Percentiles rank a stretch among this genome's conserved stretches.
phyloP scores from a whole-genome alignment of 306 rosid species.

The Abrus precatorius region DNA sequence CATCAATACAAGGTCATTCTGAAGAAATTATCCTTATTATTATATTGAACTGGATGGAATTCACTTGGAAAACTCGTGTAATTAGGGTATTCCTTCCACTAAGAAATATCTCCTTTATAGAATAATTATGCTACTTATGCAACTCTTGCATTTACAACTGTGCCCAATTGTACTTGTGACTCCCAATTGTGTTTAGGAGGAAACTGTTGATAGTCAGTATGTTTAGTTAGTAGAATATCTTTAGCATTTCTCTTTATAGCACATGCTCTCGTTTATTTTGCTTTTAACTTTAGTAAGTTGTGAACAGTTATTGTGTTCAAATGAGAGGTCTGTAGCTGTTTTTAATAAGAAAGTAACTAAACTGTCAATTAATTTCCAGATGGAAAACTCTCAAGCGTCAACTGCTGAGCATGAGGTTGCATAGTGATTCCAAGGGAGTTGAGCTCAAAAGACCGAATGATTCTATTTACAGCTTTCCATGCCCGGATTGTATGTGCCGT shows the following conservation, averaged over 20 bases:
- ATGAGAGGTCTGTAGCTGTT: constrained; percentile 17
- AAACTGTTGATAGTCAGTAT: constrained; percentile 9
- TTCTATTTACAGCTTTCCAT: constrained; percentile 92
- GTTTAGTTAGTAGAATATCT: neutral
- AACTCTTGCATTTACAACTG: neutral
- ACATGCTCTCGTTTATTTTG: constrained; percentile 19
- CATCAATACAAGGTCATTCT: constrained; percentile 9
- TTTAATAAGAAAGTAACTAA: constrained; percentile 21
- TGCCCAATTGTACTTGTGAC: neutral
- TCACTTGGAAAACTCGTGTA: constrained; percentile 2
- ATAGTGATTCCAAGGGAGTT: constrained; percentile 92
- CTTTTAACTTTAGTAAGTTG: constrained; percentile 25
- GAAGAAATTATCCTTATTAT: constrained; percentile 24
- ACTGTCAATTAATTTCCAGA: constrained; percentile 59
- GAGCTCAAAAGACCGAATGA: constrained; percentile 91
- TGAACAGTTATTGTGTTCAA: constrained; percentile 27
- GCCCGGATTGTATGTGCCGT: constrained; percentile 99
- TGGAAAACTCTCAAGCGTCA: constrained; percentile 95
- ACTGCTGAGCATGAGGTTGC: constrained; percentile 79
- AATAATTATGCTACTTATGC: constrained; percentile 26
- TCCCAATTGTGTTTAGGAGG: constrained; percentile 20
- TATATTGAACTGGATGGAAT: constrained; percentile 24
- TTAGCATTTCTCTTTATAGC: neutral
- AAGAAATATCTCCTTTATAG: constrained; percentile 20
- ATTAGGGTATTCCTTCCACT: constrained; percentile 1